Base-by-base conservation (phyloP, 768 basidiomycete genomes). In the Podaxis pistillaris region DNA sequence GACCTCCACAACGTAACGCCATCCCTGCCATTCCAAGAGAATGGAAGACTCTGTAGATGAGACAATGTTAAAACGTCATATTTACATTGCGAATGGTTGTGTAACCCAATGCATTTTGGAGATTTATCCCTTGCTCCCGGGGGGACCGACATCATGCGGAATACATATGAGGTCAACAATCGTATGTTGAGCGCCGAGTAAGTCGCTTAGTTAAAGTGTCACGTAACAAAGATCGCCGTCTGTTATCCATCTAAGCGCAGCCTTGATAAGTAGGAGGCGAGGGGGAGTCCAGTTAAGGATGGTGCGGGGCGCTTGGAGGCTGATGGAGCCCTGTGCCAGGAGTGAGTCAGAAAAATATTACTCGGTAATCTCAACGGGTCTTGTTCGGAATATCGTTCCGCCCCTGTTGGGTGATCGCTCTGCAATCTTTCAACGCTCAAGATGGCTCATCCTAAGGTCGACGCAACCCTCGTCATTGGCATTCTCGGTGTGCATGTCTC, bases 401-500 rank as follows among this genome's bases (percentile, higher is more conserved):
- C 36, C 41, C 41, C 40, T 17, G 56, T n/a, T 7, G 51, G 30
- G 11, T 28, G 30, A 36, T 53, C 51, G 26, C 24, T 53, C 30
- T 9, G 28, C 53, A 24, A 53, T 19, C 12, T 41, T 22, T n/a
- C n/a, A n/a, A 33, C 55, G 7, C 30, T 28, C n/a, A 36, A 47
- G 33, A 62, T 56, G 61, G 47, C 47, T 17, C 44, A 47, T 26
- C 54, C 54, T 13, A 22, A 49, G 8, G 24, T 52, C 37, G 63
- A 64, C 19, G 13, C 47, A n/a, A 46, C 53, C 22, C 60, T 64
- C 12, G 57, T 67, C 51, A 75, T 86, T 55, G 85, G 85, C 15
- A 82, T 86, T 63, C 77, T 86, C 47, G 85, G 85, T 80, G 70
- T 71, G 78, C 67, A 22, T 26, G 28, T 9, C 26, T 24, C 15